Base-by-base conservation (phyloP, 1,284 basidiomycete species). In the Exsudoporus floridanus region DNA sequence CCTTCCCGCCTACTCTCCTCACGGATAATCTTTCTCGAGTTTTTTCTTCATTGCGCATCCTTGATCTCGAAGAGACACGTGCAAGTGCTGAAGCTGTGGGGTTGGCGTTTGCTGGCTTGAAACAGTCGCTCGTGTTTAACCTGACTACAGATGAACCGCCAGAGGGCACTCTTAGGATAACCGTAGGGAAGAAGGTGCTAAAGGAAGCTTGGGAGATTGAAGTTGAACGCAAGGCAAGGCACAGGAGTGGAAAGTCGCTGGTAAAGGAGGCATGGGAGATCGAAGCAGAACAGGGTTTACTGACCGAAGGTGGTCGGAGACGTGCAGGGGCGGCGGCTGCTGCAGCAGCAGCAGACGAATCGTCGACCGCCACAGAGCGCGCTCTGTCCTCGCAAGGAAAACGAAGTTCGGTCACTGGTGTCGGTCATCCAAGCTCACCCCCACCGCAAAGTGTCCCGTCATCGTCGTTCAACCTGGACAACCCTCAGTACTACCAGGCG, bases 191-290 rank as follows among this genome's bases (percentile, higher is more conserved):
- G 70, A 78, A 76, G 59, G 72, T 88, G 19, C 61, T 87, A 48
- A 83, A 81, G 60, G 88, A 91, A 67, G 67, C 79, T 30, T 90
- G 88, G 88, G 88, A 91, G 66, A 61, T 91, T 18, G 87, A 88
- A 63, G 73, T 82, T 10, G 88, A 90, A 59, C 73, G 75, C 38
- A 75, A 78, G 50, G 64, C 73, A 16, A 79, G 77, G 54, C 64
- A 64, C 12, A 70, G 70, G 44, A 62, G 54, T 37, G 69, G 58
- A 33, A 71, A 66, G 44, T 69, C 65, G 36, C 53, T 62, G 31
- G 50, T 42, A 45, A 89, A 86, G 62, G 88, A 90, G 61, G 64
- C 75, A 28, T 90, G 88, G 88, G 88, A 90, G 60, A 78, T 88
- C 27, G 88, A 90, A 57, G 86, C 84, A 1, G 86, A 90, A 59